Conservation (phyloP, 352 stramenopile genomes). For the Globisporangium parvum region DNA sequence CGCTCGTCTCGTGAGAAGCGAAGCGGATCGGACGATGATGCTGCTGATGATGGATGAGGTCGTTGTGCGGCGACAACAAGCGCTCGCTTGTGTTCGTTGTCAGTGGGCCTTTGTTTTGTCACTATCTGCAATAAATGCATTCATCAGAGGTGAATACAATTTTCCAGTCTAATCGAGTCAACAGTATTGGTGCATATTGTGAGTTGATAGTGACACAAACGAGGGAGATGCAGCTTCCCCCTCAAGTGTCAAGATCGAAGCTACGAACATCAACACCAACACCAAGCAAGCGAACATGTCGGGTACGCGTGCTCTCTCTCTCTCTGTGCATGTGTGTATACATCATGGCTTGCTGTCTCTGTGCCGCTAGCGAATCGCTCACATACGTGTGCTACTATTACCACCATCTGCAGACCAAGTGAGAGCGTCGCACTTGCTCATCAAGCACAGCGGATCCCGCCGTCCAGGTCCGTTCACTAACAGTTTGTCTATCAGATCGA, state of each 20-base stretch:
- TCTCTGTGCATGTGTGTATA: background rate
- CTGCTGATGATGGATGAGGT: background rate
- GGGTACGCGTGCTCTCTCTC: background rate
- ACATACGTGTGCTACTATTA: background rate
- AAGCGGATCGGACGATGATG: background rate
- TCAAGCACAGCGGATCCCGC: constrained; percentile 93
- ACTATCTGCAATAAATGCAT: constrained; percentile 1
- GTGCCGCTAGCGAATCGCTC: background rate
- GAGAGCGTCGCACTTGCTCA: constrained; percentile 88
- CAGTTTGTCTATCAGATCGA: too few relatives aligned
- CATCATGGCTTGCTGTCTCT: background rate
- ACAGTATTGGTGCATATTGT: too few relatives aligned
- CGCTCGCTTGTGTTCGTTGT: background rate
- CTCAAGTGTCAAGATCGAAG: background rate
- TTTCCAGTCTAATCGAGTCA: too few relatives aligned
- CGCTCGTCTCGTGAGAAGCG: background rate
- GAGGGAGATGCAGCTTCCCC: too few relatives aligned
- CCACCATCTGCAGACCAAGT: constrained; percentile 48
- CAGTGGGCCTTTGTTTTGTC: background rate
- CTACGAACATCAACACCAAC: too few relatives aligned
- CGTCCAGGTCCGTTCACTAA: constrained; percentile 37
- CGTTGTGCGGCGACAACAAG: background rate
- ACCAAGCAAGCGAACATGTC: background rate
- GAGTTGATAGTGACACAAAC: too few relatives aligned
- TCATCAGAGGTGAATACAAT: background rate